Evolutionary conservation across 2,329 filamentous ascomycete genomes (phyloP), one percentile per base, ranked within the genome.

Genomic region (Catunica adiposa): DNA sequence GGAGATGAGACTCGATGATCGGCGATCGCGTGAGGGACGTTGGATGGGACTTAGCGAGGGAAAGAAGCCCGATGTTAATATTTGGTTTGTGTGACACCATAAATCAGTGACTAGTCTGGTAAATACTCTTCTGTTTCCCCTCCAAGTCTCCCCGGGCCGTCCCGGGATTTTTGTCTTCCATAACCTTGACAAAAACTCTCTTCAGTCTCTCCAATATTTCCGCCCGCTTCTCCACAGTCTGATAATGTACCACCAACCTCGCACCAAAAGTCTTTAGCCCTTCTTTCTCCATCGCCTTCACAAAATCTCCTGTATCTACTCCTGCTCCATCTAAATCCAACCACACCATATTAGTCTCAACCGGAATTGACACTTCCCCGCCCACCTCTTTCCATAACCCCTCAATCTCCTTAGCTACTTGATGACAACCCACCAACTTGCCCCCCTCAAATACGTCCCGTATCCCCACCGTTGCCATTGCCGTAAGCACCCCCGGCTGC

Each of bases 261-360:
- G 66, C 64, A 1, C 66, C 66, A 55, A 65, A 59, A 3, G 74
- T 61, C 58, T 67, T 69, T 56, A 78, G 62, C 0, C 74, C 74
- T 9, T 64, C 67, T 34, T 70, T 69, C 51, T 63, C 63, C 4
- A 69, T 70, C 31, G 73, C 64, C 61, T 67, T 64, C 14, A 65
- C 63, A 53, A 77, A 69, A 40, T 63, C 65, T 55, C 65, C 65
- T 4, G 53, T 59, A 14, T 65, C 64, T 59, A 73, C 71, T 1
- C 78, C 77, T 9, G 78, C 76, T 1, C 75, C 74, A 29, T 79
- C 75, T 15, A 92, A 70, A 66, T 94, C 83, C 57, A 94, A 64
- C 87, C 86, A 94, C 34, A 87, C 79, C 86, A 94, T 94, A 69
- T 94, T 94, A n/a, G 88, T 94, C 64, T 94, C 82, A 1, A 85